These are phyloP conservation scores for Bimuria novae-zelandiae DNA, from an alignment of 2,329 filamentous ascomycete genomes.

Conservation along the genomic window DNA sequence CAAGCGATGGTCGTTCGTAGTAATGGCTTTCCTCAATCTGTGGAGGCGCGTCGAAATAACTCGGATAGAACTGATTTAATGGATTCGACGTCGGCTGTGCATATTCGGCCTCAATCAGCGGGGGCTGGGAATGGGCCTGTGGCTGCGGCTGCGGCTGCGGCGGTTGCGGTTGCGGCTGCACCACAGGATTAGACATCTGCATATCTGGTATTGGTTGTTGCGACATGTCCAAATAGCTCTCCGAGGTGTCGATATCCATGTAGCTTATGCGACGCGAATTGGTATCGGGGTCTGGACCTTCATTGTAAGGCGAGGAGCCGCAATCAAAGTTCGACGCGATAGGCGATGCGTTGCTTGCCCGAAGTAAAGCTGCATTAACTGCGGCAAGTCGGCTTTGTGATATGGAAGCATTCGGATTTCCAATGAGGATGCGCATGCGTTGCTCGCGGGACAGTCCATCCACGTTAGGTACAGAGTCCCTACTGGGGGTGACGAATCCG, in stretches of 20 bases:
- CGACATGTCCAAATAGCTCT: slow-evolving; percentile 32
- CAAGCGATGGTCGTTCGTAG: slow-evolving; percentile 41
- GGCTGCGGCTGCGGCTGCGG: slow-evolving; percentile 24
- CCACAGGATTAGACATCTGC: slow-evolving; percentile 23
- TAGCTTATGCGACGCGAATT: slow-evolving; percentile 41
- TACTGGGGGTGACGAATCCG: slow-evolving; percentile 41
- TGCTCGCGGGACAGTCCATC: slow-evolving; percentile 39
- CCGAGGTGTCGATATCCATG: slow-evolving; percentile 43
- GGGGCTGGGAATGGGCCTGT: slow-evolving; percentile 23
- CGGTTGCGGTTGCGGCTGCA: slow-evolving; percentile 22
- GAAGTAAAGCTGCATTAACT: slow-evolving; percentile 39
- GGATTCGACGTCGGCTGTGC: slow-evolving; percentile 32
- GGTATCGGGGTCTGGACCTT: slow-evolving; percentile 31
- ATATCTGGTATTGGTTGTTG: slow-evolving; percentile 36
- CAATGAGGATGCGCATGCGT: slow-evolving; percentile 43
- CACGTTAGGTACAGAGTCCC: slow-evolving; percentile 41
- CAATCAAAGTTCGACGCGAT: slow-evolving; percentile 28
- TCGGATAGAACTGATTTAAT: slow-evolving; percentile 39
- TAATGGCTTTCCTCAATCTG: slow-evolving; percentile 44
- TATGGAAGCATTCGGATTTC: slow-evolving; percentile 33
- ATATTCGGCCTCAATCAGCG: slow-evolving; percentile 27
- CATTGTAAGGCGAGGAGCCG: slow-evolving; percentile 31
- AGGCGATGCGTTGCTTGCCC: slow-evolving; percentile 24
- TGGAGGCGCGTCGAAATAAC: slow-evolving; percentile 41
- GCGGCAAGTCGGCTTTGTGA: slow-evolving; percentile 34